Conservation (phyloP, 768 basidiomycete genomes). For the Leccinellum rugosiceps region DNA sequence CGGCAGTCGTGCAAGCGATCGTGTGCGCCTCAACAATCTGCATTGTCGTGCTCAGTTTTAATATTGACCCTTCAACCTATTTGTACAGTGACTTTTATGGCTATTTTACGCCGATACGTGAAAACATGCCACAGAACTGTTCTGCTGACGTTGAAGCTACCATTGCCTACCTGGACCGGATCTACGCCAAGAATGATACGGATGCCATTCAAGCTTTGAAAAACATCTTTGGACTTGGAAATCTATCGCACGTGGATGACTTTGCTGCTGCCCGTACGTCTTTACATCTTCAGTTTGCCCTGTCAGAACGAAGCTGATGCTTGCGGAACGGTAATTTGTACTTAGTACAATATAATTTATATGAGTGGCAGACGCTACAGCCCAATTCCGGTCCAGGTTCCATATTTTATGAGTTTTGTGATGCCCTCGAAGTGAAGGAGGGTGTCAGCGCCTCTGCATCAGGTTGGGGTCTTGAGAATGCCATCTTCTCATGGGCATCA, state of each 20-base stretch:
- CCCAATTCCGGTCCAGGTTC: slow-evolving; percentile 44
- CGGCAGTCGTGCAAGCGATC: slow-evolving; percentile 45
- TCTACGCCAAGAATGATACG: slow-evolving; percentile 44
- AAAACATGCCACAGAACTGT: slow-evolving; percentile 69
- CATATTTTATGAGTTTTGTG: slow-evolving; percentile 39
- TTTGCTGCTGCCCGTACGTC: slow-evolving; percentile 54
- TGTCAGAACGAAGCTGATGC: background rate
- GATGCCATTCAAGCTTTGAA: slow-evolving; percentile 54
- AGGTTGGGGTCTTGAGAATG: slow-evolving; percentile 64
- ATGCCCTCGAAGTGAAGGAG: slow-evolving; percentile 38
- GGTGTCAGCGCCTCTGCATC: slow-evolving; percentile 39
- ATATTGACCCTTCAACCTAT: background rate
- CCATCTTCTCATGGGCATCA: slow-evolving; percentile 56
- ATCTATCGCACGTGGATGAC: slow-evolving; percentile 61
- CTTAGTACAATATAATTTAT: slow-evolving; percentile 48
- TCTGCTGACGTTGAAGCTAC: slow-evolving; percentile 68
- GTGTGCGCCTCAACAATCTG: slow-evolving; percentile 26
- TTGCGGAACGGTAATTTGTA: slow-evolving; percentile 24
- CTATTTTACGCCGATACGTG: slow-evolving; percentile 70
- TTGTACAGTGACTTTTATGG: slow-evolving; percentile 26
- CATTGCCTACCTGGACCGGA: slow-evolving; percentile 56
- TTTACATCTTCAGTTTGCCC: background rate
- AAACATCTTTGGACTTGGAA: slow-evolving; percentile 54
- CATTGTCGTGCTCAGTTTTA: background rate
- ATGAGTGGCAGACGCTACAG: slow-evolving; percentile 67